Evolutionary conservation across 352 stramenopile species (phyloP).

Genomic region (Phytophthora meadii): DNA sequence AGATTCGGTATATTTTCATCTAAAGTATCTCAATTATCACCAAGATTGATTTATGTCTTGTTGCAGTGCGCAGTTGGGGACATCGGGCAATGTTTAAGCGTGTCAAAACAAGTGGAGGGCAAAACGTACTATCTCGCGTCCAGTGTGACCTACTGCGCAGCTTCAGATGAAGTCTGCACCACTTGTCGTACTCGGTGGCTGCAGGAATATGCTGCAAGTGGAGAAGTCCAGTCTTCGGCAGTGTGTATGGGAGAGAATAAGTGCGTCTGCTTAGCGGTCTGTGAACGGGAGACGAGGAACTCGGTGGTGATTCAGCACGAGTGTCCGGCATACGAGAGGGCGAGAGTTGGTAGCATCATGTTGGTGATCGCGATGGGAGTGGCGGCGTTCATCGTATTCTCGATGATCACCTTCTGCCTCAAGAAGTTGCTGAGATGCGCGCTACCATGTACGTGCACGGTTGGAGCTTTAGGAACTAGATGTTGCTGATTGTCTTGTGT

Average conservation of each 20-base stretch:
- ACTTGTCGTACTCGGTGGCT: conserved; percentile 37
- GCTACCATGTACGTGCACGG: conserved; percentile 20
- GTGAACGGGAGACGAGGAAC: conserved; percentile 34
- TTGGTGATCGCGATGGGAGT: conserved; percentile 25
- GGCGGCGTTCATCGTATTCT: conserved; percentile 30
- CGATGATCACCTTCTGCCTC: conserved; percentile 24
- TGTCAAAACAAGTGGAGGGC: conserved; percentile 18
- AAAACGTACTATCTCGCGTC: conserved; percentile 52
- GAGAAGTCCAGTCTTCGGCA: conserved; percentile 17
- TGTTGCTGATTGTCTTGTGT: not conserved
- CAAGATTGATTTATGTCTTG: not conserved
- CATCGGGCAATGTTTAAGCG: conserved; percentile 39
- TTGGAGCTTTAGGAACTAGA: not conserved
- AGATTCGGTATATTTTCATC: conserved; percentile 24
- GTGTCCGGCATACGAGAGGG: conserved; percentile 26
- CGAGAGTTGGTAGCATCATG: conserved; percentile 25
- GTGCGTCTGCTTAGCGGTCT: conserved; percentile 54
- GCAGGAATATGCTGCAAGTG: conserved; percentile 26
- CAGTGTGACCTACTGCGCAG: conserved; percentile 56
- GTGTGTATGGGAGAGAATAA: conserved; percentile 30
- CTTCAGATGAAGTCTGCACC: conserved; percentile 40
- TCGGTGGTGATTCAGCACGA: conserved; percentile 23
- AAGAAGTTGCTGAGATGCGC: conserved; percentile 17
- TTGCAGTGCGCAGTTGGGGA: conserved; percentile 38
- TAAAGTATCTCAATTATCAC: not conserved